These are phyloP conservation scores for Penicillium sp. DNA, from an alignment of 2,329 filamentous ascomycete genomes.

Conservation along the genomic window DNA sequence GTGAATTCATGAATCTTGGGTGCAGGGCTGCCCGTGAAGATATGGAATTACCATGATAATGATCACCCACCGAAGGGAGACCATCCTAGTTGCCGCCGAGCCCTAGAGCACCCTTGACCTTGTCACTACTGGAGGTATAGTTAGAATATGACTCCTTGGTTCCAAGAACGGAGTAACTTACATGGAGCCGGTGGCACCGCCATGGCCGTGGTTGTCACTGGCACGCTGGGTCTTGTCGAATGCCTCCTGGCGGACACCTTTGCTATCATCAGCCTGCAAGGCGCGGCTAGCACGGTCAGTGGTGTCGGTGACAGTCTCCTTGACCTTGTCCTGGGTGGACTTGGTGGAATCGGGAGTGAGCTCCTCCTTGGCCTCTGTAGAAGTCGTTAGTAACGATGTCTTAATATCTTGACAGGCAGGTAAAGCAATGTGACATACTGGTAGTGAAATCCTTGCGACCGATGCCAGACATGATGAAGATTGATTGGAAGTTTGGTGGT, in stretches of 20 bases:
- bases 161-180: constrained; percentile 23
- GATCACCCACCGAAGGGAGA: neutral
- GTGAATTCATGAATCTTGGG: constrained; percentile 25
- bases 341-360: constrained; percentile 60
- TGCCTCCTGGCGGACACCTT: constrained; percentile 54
- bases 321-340: constrained; percentile 59
- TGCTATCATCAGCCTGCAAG: constrained; percentile 52
- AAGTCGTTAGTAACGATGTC: neutral
- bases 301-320: constrained; percentile 56
- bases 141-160: constrained; percentile 4
- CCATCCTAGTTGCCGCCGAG: constrained; percentile 31
- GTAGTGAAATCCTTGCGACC: constrained; percentile 61
- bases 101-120: constrained; percentile 46
- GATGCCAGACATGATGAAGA: constrained; percentile 58
- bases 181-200: constrained; percentile 41
- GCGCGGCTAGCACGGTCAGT: constrained; percentile 56
- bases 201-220: constrained; percentile 42
- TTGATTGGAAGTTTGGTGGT: constrained; percentile 15
- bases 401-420: neutral
- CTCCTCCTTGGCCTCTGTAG: constrained; percentile 54
- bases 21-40: constrained; percentile 4
- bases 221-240: constrained; percentile 51
- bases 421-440: constrained; percentile 36
- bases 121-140: constrained; percentile 35
- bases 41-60: neutral